Base-by-base conservation (phyloP, 257 asterid species). In the Plantago elongata region DNA sequence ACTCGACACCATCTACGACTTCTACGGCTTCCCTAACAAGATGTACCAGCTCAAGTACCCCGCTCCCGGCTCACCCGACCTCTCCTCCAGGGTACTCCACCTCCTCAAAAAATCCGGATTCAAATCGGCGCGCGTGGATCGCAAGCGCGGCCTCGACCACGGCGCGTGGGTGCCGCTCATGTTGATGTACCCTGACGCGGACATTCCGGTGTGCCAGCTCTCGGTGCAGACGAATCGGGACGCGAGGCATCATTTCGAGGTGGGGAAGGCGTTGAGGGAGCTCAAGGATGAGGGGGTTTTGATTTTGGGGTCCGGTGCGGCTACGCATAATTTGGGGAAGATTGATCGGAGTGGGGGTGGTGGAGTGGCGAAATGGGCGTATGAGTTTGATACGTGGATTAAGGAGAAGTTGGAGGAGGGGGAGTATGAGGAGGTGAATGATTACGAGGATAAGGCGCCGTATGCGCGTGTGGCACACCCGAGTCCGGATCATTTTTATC, bases 101-200 rank as follows among this genome's bases (percentile, higher is more conserved):
- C 22, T 82, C 54, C 57, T 82, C 5, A 13, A 10, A 10, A 43
- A 16, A 54, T 61, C 87, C 51, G 87, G 84, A 2, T 72, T 82
- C 67, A 72, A 61, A 16, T 45, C 71, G 16, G 84, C 78, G 59
- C 54, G 61, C 69, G 75, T 73, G 29, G 84, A 78, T 51, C 62
- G 49, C 45, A 78, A 69, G n/a, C 84, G 88, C 13, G 88, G 88
- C 38, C 46, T 82, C 55, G 88, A 82, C 54, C 88, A 82, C 71
- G 88, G 88, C 62, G 88, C 88, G 57, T 81, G 88, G 88, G 88
- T 81, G 13, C 88, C 88, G 14, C 79, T 81, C 43, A 81, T 81
- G 88, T 78, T 82, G 56, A 82, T 82, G 88, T 82, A 76, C 56
- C 88, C 88, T 37, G 81, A 62, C n/a, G 83, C 81, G 45, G 88